Evolutionary conservation across 192 early-diverging fungal species (phyloP).

Genomic region (Backusella tuberculispora): DNA sequence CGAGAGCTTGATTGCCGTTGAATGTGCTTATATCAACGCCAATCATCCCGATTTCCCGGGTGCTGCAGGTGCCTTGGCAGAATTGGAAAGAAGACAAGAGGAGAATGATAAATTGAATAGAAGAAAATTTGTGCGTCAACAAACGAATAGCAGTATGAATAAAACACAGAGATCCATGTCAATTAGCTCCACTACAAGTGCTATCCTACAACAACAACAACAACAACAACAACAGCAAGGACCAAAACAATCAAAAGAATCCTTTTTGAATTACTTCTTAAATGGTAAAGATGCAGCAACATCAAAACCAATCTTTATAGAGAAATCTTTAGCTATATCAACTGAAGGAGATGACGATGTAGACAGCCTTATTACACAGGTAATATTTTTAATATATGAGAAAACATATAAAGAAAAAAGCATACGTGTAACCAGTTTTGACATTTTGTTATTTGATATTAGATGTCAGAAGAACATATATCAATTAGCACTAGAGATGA

Average conservation of each 20-base stretch:
- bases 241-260: slow-evolving; percentile 34
- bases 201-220: slow-evolving; percentile 12
- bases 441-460: not conserved
- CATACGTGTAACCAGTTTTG: too few relatives aligned
- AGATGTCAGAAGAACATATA: slow-evolving; percentile 14
- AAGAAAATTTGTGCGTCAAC: slow-evolving; percentile 18
- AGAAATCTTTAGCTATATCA: slow-evolving; percentile 24
- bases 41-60: slow-evolving; percentile 84
- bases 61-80: slow-evolving; percentile 67
- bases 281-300: slow-evolving; percentile 32
- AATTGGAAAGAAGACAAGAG: slow-evolving; percentile 53
- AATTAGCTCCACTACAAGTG: slow-evolving; percentile 29
- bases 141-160: not conserved
- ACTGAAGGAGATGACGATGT: slow-evolving; percentile 46
- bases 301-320: slow-evolving; percentile 33
- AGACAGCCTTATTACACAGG: slow-evolving; percentile 31
- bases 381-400: not conserved
- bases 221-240: slow-evolving; percentile 9
- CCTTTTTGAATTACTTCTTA: slow-evolving; percentile 59
- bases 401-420: too few relatives aligned
- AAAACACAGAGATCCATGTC: slow-evolving; percentile 22
- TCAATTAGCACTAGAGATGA: slow-evolving; percentile 59
- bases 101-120: slow-evolving; percentile 8
- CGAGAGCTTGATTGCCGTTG: slow-evolving; percentile 73
- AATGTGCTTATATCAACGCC: slow-evolving; percentile 82